phyloP scores from a whole-genome alignment of 805 yeast genomes.

The Candida mattraensis region DNA sequence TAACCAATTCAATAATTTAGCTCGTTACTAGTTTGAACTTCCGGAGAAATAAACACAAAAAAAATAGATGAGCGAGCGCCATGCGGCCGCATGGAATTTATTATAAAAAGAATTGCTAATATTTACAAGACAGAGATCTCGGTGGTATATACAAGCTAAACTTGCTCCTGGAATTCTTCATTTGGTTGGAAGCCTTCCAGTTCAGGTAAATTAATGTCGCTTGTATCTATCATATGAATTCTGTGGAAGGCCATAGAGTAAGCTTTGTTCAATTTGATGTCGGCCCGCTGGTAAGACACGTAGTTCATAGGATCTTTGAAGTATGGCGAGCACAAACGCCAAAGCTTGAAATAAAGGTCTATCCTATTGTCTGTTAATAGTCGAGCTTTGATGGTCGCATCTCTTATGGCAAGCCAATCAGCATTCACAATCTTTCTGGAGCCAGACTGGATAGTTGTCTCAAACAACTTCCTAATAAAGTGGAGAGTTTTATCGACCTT shows the following conservation, averaged over 20 bases:
- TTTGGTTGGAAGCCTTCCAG: constrained; percentile 25
- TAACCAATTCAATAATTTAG: too few relatives aligned
- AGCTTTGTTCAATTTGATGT: constrained; percentile 40
- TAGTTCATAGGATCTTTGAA: constrained; percentile 44
- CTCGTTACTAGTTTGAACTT: too few relatives aligned
- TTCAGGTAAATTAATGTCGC: constrained; percentile 39
- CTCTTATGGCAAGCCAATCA: constrained; percentile 82
- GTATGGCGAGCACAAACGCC: constrained; percentile 48
- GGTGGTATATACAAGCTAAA: not conserved
- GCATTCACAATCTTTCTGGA: constrained; percentile 68
- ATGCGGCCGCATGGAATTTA: too few relatives aligned
- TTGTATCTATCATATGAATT: constrained; percentile 34
- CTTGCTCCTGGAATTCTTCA: constrained; percentile 5
- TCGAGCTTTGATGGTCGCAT: constrained; percentile 60
- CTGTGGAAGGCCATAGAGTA: constrained; percentile 35
- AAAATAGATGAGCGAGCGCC: too few relatives aligned
- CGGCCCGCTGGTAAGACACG: constrained; percentile 42
- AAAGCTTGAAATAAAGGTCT: constrained; percentile 52
- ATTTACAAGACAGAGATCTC: not conserved
- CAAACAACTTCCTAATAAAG: constrained; percentile 27
- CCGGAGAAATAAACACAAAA: too few relatives aligned
- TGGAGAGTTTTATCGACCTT: constrained; percentile 50
- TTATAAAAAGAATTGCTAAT: too few relatives aligned
- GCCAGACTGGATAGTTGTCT: constrained; percentile 49
- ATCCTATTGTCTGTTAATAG: constrained; percentile 42